phyloP scores from a whole-genome alignment of 192 early-diverging fungal genomes.

The Linnemannia exigua region DNA sequence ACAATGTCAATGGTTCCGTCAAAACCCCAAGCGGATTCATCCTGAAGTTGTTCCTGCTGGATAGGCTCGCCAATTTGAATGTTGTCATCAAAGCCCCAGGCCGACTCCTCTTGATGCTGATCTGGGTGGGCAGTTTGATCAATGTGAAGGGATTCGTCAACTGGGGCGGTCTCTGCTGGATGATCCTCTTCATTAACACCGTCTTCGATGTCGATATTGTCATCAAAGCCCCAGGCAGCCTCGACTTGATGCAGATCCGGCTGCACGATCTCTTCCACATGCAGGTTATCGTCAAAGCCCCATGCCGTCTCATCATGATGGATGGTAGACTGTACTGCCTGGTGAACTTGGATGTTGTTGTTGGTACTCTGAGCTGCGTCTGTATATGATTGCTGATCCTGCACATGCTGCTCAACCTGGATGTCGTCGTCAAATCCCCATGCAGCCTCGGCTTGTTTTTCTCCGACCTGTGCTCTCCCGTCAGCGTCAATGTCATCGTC shows the following conservation, averaged over 20 bases:
- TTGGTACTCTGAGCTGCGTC: background rate
- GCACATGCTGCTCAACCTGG: conserved; percentile 1
- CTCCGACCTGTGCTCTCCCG: background rate
- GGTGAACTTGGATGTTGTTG: background rate
- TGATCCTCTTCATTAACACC: background rate
- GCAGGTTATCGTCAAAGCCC: conserved; percentile 28
- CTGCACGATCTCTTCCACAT: background rate
- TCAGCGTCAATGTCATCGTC: background rate
- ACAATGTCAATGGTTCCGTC: background rate
- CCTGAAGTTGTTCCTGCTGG: conserved; percentile 7
- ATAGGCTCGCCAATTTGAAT: conserved; percentile 8
- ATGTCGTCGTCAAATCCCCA: conserved; percentile 38
- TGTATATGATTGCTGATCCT: background rate
- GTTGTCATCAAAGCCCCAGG: conserved; percentile 36
- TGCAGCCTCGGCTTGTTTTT: conserved; percentile 13
- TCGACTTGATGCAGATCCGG: conserved; percentile 1
- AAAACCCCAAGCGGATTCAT: conserved; percentile 5
- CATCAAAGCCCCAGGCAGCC: conserved; percentile 26
- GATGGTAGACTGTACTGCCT: background rate
- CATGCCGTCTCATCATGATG: conserved; percentile 18
- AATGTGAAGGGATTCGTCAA: background rate
- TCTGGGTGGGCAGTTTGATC: background rate
- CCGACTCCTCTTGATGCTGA: background rate
- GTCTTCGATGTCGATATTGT: background rate
- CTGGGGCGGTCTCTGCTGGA: background rate